Conservation (phyloP, 768 basidiomycete species). For the Leucocoprinus sp. region DNA sequence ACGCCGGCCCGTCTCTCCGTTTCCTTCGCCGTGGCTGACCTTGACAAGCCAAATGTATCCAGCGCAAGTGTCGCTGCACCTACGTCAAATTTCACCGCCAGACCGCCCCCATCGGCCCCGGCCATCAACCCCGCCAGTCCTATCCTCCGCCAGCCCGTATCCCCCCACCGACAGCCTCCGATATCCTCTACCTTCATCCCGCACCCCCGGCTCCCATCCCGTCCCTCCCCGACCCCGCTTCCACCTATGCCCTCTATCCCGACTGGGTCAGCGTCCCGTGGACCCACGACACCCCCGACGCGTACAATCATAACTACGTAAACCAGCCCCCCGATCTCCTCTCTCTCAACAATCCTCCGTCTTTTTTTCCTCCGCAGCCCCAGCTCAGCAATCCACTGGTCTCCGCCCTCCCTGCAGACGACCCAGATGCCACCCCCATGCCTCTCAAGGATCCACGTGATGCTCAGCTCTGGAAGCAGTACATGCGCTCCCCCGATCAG, state of each 20-base stretch:
- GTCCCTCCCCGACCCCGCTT: slow-evolving; percentile 33
- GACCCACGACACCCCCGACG: slow-evolving; percentile 4
- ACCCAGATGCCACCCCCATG: slow-evolving; percentile 45
- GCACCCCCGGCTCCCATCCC: slow-evolving; percentile 24
- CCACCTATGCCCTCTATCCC: slow-evolving; percentile 23
- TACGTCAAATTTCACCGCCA: slow-evolving; percentile 80
- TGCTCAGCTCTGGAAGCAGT: slow-evolving; percentile 76
- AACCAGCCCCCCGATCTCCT: no score
- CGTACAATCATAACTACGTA: no score
- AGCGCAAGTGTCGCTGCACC: slow-evolving; percentile 67
- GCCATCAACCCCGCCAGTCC: slow-evolving; percentile 41
- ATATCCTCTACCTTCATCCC: slow-evolving; percentile 8
- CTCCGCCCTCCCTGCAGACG: slow-evolving; percentile 14
- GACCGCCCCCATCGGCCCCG: slow-evolving; percentile 70
- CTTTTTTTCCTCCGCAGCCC: slow-evolving; percentile 45
- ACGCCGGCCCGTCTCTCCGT: slow-evolving; percentile 11
- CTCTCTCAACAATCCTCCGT: slow-evolving; percentile 66
- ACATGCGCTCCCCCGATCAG: no score
- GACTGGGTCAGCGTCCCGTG: slow-evolving; percentile 5
- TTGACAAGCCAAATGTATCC: slow-evolving; percentile 60
- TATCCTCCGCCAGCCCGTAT: slow-evolving; percentile 11
- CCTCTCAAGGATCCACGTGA: slow-evolving; percentile 27
- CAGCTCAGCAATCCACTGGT: background rate
- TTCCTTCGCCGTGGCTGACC: background rate
- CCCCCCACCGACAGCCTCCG: slow-evolving; percentile 13